Evolutionary conservation across 345 rosid species (phyloP), one percentile per base, ranked within the genome.

Genomic region (Pistacia atlantica): DNA sequence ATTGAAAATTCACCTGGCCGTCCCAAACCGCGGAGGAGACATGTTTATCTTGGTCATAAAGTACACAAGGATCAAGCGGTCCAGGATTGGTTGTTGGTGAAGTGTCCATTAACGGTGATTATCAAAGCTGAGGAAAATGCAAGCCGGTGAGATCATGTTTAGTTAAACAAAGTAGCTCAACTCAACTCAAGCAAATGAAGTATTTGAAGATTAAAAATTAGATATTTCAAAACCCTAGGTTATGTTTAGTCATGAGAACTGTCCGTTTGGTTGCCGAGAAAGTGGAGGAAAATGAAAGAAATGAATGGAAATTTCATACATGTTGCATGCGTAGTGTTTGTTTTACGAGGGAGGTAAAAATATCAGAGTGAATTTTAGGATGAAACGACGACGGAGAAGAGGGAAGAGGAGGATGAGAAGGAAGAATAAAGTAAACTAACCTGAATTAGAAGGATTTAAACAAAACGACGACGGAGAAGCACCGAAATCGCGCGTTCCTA

Each of bases 21-120:
- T 89, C 96, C 96, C 96, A 91, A 75, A 91, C 92, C 25, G 94
- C 97, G 3, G 93, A 82, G 51, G 97, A 92, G 5, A 92, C 97
- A 77, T 92, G 97, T 80, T 89, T 92, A 67, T 89, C 97, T 84
- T 92, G 94, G 81, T 92, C 97, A 77, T 87, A 91, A 18, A 95
- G 93, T 6, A 90, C 79, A 80, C 78, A 68, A 48, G 78, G 85
- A 70, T 89, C 90, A 71, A 92, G 64, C 17, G 97, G 97, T 46
- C 97, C 94, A 56, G 94, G 97, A 87, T 85, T 92, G 11, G 89
- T 61, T 13, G 84, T 67, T 68, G 46, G 46, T 42, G 79, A 65
- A n/a, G 76, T 74, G 48, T 92, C 94, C 94, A 90, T 92, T 78
- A 75, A 38, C 46, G 62, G 51, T 13, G 3, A 55, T 65, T 51